Conservation (phyloP, 208 protist genomes). For the Crithidia fasciculata region DNA sequence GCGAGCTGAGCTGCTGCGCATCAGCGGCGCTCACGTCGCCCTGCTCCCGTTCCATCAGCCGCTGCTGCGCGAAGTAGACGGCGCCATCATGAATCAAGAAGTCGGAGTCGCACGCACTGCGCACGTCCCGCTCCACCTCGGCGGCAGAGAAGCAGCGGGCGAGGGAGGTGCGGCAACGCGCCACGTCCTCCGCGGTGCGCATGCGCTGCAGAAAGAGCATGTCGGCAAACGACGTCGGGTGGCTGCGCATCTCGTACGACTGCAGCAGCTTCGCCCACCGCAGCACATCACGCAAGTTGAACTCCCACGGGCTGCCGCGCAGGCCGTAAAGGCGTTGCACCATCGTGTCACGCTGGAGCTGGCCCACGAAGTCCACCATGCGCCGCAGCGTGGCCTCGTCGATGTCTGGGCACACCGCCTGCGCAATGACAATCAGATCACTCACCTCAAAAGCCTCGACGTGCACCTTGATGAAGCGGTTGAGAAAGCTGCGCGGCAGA, state of each 20-base stretch:
- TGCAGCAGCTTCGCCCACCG: conserved; percentile 97
- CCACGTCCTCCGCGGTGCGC: conserved; percentile 77
- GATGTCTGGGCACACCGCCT: conserved; percentile 83
- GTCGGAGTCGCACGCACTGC: conserved; percentile 47
- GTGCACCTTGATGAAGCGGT: conserved; percentile 98
- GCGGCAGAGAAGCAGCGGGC: conserved; percentile 50
- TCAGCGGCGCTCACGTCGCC: conserved; percentile 15
- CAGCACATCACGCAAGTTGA: conserved; percentile 99
- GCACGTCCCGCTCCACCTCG: conserved; percentile 28
- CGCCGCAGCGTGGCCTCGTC: conserved; percentile 55
- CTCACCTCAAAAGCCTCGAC: conserved; percentile 88
- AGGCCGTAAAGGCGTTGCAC: conserved; percentile 77
- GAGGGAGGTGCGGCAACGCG: conserved; percentile 45
- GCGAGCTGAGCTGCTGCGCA: conserved; percentile 25
- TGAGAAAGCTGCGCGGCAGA: conserved; percentile 99
- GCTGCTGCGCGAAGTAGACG: conserved; percentile 63
- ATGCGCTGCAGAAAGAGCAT: conserved; percentile 90
- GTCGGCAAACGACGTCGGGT: conserved; percentile 70
- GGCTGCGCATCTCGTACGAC: conserved; percentile 44
- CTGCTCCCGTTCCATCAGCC: conserved; percentile 29
- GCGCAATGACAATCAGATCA: conserved; percentile 90
- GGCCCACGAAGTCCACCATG: conserved; percentile 96
- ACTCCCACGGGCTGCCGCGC: conserved; percentile 98
- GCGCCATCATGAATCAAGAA: conserved; percentile 68
- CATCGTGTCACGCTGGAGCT: conserved; percentile 92